Conservation (phyloP, 306 rosid genomes). For the Cucumis hystrix region DNA sequence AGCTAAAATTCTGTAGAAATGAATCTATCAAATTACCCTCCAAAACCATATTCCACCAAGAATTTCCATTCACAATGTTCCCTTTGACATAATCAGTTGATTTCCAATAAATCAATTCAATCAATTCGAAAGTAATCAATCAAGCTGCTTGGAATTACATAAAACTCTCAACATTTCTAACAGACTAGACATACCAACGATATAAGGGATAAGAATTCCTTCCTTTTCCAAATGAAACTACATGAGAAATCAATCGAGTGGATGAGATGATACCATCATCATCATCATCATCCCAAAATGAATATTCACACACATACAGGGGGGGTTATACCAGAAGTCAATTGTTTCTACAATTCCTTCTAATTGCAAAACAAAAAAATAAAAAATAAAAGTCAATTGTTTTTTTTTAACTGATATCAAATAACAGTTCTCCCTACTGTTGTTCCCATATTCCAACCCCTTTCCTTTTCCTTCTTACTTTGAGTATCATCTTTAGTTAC, state of each 20-base stretch:
- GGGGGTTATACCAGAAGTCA: not conserved
- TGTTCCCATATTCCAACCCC: constrained; percentile 69
- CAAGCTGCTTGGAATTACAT: not conserved
- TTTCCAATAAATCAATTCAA: not conserved
- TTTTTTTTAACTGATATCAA: not conserved
- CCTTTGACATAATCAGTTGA: not conserved
- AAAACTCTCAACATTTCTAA: too few species aligned
- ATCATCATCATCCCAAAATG: not conserved
- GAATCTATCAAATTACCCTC: not conserved
- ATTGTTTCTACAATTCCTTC: constrained; percentile 1
- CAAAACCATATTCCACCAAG: not conserved
- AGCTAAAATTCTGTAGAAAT: not conserved
- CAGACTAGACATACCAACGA: too few species aligned
- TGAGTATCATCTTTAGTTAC: constrained; percentile 49
- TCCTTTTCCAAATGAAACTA: not conserved
- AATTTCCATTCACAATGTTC: not conserved
- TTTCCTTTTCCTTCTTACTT: constrained; percentile 79
- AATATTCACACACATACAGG: constrained; percentile 1
- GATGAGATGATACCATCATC: not conserved
- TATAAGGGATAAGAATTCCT: not conserved
- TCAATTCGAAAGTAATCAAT: not conserved
- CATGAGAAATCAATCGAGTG: not conserved
- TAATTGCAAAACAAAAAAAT: not conserved
- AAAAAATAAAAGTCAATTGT: not conserved
- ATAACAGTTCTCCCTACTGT: constrained; percentile 20